Evolutionary conservation across 2,329 filamentous ascomycete genomes (phyloP), one percentile per base, ranked within the genome.

Genomic region (Hypoxylon sp.): DNA sequence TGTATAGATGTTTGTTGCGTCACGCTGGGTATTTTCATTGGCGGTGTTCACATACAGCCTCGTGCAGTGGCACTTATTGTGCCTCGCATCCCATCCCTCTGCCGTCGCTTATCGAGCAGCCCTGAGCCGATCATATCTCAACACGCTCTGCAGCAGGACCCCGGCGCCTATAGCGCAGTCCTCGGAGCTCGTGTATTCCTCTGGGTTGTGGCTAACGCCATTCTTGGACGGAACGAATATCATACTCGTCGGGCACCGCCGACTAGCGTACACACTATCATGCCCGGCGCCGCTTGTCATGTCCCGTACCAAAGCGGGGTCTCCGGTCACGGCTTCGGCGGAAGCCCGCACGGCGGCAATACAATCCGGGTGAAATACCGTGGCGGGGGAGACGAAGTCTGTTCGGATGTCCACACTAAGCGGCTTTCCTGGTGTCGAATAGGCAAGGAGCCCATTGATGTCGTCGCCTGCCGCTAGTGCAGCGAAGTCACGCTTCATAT

Each of bases 281-380:
- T 77, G 78, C 1, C 78, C 78, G 0, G 75, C 76, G 4, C 77
- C 77, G 47, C 76, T 78, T n/a, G 70, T 73, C 66, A 79, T 73
- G 10, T 73, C 71, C 4, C 74, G 65, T 47, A 70, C 67, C 1
- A 74, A 59, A 1, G 77, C 72, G 17, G 78, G 68, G 38, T 82
- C 80, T 1, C 85, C 81, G 1, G 87, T 81, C 1, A 88, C 79
- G 3, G 80, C 81, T 49, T 75, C 73, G 0, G 87, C 86, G 18
- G 87, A 84, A 37, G 82, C 78, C 45, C 82, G 78, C 7, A 92
- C 88, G 29, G 85, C 87, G 1, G 75, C 72, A 54, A 92, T 87
- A 69, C 89, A 92, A 63, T 88, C 84, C 6, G 80, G 72, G 65
- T 91, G 80, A 73, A 92, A 92, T 24, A 79, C 78, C 0, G 86